Evolutionary conservation across 2,329 filamentous ascomycete species (phyloP).

Genomic region (Neofusicoccum ribis): DNA sequence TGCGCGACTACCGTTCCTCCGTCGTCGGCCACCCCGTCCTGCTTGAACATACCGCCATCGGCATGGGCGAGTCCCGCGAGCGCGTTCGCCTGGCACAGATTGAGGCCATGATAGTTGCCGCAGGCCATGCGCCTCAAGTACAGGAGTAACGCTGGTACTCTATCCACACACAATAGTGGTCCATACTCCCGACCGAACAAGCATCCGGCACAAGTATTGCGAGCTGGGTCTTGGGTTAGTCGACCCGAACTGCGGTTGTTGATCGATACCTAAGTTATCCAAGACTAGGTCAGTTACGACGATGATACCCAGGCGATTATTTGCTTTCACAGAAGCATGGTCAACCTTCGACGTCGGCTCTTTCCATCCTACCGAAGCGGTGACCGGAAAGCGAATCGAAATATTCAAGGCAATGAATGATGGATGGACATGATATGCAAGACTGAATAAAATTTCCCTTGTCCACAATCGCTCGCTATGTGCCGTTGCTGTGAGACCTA

Average conservation of each 20-base stretch:
- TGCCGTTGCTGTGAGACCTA: slow-evolving; percentile 7
- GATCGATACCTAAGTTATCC: too few species aligned
- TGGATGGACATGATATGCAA: not conserved
- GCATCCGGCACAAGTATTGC: too few species aligned
- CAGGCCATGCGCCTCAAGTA: slow-evolving; percentile 58
- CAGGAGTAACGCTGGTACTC: slow-evolving; percentile 1
- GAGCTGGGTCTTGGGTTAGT: too few species aligned
- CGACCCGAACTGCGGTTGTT: too few species aligned
- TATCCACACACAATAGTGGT: too few species aligned
- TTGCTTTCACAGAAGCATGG: too few species aligned
- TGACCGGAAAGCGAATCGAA: too few species aligned
- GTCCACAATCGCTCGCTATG: not conserved
- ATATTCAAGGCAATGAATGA: too few species aligned
- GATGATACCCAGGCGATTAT: not conserved
- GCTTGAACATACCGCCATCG: slow-evolving; percentile 84
- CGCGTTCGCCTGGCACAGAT: slow-evolving; percentile 79
- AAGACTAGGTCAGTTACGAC: not conserved
- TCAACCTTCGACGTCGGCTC: too few species aligned
- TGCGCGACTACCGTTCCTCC: slow-evolving; percentile 86
- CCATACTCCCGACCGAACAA: too few species aligned
- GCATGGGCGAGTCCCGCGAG: slow-evolving; percentile 80
- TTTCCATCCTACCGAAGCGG: too few species aligned
- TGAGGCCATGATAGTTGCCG: slow-evolving; percentile 68
- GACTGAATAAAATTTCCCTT: not conserved
- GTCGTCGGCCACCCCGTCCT: slow-evolving; percentile 88